Evolutionary conservation across 2,329 filamentous ascomycete genomes (phyloP).

Genomic region (Penicillium sp.): DNA sequence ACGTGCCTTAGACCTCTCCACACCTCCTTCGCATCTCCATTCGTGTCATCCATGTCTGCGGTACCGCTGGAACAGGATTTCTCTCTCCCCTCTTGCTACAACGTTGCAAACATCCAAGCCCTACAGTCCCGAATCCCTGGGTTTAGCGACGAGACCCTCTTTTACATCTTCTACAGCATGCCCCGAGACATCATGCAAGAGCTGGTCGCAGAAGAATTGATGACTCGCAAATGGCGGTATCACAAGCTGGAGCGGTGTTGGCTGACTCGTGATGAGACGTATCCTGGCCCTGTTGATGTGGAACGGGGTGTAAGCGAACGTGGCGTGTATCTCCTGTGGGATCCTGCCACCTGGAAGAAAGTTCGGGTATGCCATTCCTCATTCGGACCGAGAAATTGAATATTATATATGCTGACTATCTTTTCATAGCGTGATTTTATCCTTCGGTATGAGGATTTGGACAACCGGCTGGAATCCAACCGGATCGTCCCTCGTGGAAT

Average conservation of each 20-base stretch:
- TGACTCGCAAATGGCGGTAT: conserved; percentile 54
- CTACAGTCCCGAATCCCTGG: conserved; percentile 59
- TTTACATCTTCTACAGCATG: conserved; percentile 70
- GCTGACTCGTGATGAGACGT: conserved; percentile 51
- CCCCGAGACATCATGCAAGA: conserved; percentile 67
- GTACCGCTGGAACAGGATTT: conserved; percentile 65
- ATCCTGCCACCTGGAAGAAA: conserved; percentile 52
- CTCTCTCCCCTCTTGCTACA: conserved; percentile 63
- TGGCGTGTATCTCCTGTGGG: conserved; percentile 54
- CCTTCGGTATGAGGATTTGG: conserved; percentile 51
- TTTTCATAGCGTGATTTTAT: conserved; percentile 47
- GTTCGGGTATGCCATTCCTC: conserved; percentile 42
- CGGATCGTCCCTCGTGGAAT: conserved; percentile 36
- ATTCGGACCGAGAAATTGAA: background rate
- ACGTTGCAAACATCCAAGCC: conserved; percentile 65
- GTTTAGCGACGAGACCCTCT: conserved; percentile 65
- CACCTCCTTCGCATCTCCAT: conserved; percentile 64
- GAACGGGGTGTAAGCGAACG: conserved; percentile 50
- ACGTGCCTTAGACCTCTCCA: conserved; percentile 54
- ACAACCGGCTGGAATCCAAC: conserved; percentile 47
- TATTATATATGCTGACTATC: conserved; percentile 12
- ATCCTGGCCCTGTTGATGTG: conserved; percentile 49
- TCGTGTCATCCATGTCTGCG: conserved; percentile 57
- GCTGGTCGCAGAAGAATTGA: conserved; percentile 63
- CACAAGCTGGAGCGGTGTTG: conserved; percentile 55